Conservation (phyloP, 1,139 yeast species). For the Wickerhamomyces sp. region DNA sequence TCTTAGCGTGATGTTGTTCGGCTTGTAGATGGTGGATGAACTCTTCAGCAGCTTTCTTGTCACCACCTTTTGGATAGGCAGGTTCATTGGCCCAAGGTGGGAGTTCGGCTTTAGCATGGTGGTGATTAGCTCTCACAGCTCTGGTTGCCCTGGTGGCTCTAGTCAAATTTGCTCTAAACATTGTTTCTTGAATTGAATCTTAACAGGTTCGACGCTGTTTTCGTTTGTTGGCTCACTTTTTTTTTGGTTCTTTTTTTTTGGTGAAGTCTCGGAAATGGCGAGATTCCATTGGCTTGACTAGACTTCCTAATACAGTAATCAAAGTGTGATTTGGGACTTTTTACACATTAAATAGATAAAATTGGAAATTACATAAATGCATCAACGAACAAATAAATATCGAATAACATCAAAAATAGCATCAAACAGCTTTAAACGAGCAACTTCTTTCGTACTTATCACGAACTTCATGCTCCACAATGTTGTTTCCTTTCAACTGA, state of each 20-base stretch:
- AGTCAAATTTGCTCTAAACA: constrained; percentile 18
- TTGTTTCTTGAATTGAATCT: constrained; percentile 4
- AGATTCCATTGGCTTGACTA: constrained; percentile 10
- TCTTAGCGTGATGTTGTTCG: constrained; percentile 71
- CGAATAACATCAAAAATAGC: neutral
- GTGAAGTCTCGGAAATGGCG: constrained; percentile 3
- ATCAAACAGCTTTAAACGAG: too few species aligned
- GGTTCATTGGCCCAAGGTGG: constrained; percentile 31
- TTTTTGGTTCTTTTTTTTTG: constrained; percentile 3
- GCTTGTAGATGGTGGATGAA: constrained; percentile 47
- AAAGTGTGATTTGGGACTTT: neutral
- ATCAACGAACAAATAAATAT: neutral
- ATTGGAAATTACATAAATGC: constrained; percentile 6
- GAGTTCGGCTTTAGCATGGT: constrained; percentile 18
- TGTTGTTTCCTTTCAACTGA: constrained; percentile 58
- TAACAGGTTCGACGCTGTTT: constrained; percentile 1
- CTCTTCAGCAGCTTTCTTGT: constrained; percentile 49
- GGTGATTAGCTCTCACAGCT: constrained; percentile 19
- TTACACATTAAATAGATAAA: too few species aligned
- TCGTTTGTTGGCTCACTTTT: constrained; percentile 9
- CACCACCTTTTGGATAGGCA: constrained; percentile 32
- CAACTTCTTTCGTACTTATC: constrained; percentile 23
- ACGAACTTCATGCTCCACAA: constrained; percentile 55
- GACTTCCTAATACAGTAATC: constrained; percentile 12
- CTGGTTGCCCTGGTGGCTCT: constrained; percentile 9